These are phyloP conservation scores for Amanita subjunquillea DNA, from an alignment of 768 basidiomycete genomes.

Conservation along the genomic window DNA sequence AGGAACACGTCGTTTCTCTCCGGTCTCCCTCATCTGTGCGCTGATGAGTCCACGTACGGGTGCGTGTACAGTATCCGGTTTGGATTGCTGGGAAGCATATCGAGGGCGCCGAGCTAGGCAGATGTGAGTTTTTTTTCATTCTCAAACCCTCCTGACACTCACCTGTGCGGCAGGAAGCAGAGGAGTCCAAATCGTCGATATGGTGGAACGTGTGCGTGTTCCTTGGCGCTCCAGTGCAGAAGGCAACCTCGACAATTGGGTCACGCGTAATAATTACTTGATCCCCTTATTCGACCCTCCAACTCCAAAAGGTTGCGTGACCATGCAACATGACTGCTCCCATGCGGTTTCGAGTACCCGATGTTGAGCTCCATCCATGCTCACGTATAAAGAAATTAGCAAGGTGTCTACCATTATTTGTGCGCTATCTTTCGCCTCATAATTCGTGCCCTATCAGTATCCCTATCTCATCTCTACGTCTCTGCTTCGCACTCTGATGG, in stretches of 20 bases:
- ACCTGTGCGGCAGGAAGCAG: conserved; percentile 39
- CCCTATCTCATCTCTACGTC: too few species aligned
- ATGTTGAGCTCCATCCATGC: too few species aligned
- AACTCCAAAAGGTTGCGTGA: conserved; percentile 19
- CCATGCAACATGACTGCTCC: too few species aligned
- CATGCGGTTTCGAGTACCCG: too few species aligned
- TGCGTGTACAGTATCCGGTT: conserved; percentile 59
- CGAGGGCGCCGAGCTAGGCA: conserved; percentile 56
- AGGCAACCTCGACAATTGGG: conserved; percentile 30
- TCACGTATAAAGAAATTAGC: too few species aligned
- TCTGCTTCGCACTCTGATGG: too few species aligned
- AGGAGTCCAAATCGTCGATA: conserved; percentile 22
- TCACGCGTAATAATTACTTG: background rate
- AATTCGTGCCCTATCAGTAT: too few species aligned
- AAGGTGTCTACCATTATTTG: too few species aligned
- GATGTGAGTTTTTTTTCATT: conserved; percentile 30
- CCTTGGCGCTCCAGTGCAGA: conserved; percentile 54
- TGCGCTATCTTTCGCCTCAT: too few species aligned
- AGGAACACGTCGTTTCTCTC: conserved; percentile 45
- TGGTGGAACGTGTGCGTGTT: conserved; percentile 28
- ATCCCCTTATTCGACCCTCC: too few species aligned
- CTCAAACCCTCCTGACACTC: background rate
- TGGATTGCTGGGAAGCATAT: conserved; percentile 51
- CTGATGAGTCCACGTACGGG: conserved; percentile 51
- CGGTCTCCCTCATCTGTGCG: conserved; percentile 35